phyloP scores from a whole-genome alignment of 305 asterid genomes.

The Plantago coronopus region DNA sequence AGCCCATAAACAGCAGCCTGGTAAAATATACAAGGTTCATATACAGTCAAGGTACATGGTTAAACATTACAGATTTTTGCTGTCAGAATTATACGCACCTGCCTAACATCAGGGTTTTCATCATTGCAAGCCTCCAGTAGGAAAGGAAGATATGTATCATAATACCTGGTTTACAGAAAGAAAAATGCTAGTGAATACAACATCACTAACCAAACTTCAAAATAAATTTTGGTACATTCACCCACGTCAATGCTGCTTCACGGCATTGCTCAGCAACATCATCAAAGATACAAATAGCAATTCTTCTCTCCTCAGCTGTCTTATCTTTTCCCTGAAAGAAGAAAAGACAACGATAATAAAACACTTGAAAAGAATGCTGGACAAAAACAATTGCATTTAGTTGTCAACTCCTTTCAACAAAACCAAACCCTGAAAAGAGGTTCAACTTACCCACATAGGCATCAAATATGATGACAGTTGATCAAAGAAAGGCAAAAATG shows the following conservation, averaged over 20 bases:
- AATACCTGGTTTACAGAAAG: constrained; percentile 57
- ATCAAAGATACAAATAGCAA: constrained; percentile 94
- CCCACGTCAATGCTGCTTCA: constrained; percentile 79
- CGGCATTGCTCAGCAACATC: constrained; percentile 97
- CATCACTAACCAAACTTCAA: constrained; percentile 16
- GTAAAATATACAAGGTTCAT: constrained; percentile 23
- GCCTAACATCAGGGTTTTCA: constrained; percentile 85
- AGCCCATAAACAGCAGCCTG: constrained; percentile 99
- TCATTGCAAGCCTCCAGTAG: constrained; percentile 97
- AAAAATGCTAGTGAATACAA: constrained; percentile 7
- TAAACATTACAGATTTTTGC: constrained; percentile 14
- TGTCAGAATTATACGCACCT: constrained; percentile 44
- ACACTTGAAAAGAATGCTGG: background rate
- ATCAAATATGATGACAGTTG: constrained; percentile 69
- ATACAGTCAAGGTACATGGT: constrained; percentile 17
- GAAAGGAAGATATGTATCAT: constrained; percentile 86
- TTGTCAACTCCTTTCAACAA: background rate
- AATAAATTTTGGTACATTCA: constrained; percentile 5
- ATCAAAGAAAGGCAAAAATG: constrained; percentile 87
- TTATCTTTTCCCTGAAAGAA: constrained; percentile 75
- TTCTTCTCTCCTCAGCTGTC: constrained; percentile 95
- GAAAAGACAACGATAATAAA: constrained; percentile 11
- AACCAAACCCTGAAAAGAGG: constrained; percentile 18
- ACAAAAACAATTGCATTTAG: background rate
- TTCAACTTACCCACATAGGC: constrained; percentile 91